phyloP scores from a whole-genome alignment of 2,329 filamentous ascomycete species.

The Bipolaris victoriae region DNA sequence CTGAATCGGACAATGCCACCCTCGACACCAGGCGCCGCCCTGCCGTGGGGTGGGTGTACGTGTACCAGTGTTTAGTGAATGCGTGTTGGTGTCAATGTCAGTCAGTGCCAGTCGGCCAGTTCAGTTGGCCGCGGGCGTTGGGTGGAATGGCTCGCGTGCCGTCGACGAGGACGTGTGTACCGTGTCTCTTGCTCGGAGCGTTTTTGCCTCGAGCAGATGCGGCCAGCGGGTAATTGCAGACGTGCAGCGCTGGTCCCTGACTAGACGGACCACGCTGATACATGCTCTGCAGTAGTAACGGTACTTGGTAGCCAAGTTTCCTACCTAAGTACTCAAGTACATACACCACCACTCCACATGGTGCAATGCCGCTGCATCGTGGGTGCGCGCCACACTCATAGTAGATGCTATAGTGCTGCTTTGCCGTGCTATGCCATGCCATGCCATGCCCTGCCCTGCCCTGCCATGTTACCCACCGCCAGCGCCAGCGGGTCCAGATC shows the following conservation, averaged over 20 bases:
- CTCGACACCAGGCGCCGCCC: conserved; percentile 23
- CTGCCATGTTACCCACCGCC: background rate
- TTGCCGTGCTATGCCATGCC: background rate
- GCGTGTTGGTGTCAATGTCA: too few species aligned
- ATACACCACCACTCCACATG: too few species aligned
- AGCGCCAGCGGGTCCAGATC: conserved; percentile 23
- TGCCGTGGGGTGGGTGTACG: conserved; percentile 21
- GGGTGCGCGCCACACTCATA: background rate
- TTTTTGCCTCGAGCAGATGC: conserved; percentile 8
- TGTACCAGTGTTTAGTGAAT: conserved; percentile 22
- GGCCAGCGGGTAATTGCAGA: conserved; percentile 19
- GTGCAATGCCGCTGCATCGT: background rate
- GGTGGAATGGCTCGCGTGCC: conserved; percentile 8
- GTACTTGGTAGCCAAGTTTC: too few species aligned
- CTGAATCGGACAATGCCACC: conserved; percentile 24
- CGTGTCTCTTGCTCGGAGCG: background rate
- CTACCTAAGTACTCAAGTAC: too few species aligned
- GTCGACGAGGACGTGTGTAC: too few species aligned
- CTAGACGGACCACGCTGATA: conserved; percentile 20
- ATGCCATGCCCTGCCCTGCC: background rate
- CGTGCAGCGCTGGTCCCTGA: conserved; percentile 26
- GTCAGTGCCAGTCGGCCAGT: too few species aligned
- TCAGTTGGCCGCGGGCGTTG: conserved; percentile 2
- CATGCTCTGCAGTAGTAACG: background rate
- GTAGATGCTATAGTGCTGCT: background rate